Conservation (phyloP, 2,329 filamentous ascomycete genomes). For the Clathrospora elynae region DNA sequence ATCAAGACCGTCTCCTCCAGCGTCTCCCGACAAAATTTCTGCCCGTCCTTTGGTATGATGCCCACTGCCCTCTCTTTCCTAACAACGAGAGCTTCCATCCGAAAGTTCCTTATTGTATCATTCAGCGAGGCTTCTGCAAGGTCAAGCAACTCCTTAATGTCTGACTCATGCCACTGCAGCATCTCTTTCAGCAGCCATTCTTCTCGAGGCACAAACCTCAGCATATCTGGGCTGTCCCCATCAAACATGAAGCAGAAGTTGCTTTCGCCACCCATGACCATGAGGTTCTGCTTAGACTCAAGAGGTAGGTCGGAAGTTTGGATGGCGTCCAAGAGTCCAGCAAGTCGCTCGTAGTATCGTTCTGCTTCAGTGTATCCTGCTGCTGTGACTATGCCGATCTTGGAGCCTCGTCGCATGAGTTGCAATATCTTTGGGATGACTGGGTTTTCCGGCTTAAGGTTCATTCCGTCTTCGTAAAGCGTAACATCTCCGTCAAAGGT, state of each 20-base stretch:
- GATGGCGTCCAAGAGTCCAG: conserved; percentile 84
- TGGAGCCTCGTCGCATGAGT: conserved; percentile 76
- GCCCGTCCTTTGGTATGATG: conserved; percentile 61
- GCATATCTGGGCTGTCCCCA: conserved; percentile 65
- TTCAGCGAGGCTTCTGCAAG: conserved; percentile 82
- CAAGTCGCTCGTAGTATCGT: conserved; percentile 83
- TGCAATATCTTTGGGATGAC: conserved; percentile 72
- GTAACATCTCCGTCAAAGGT: conserved; percentile 99
- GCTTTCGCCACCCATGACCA: conserved; percentile 94
- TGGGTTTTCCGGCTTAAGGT: conserved; percentile 74
- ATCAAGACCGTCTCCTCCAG: conserved; percentile 96
- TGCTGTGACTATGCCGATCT: conserved; percentile 93
- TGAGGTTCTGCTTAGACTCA: conserved; percentile 74
- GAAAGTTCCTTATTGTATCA: conserved; percentile 79
- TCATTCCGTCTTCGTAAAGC: conserved; percentile 81
- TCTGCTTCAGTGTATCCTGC: conserved; percentile 90
- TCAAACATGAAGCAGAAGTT: conserved; percentile 92
- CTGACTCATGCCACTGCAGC: conserved; percentile 74
- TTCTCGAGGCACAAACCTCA: conserved; percentile 67
- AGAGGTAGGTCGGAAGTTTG: conserved; percentile 66
- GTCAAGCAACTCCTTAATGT: conserved; percentile 82
- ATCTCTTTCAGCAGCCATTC: conserved; percentile 80
- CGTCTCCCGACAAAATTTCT: conserved; percentile 80
- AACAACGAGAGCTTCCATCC: conserved; percentile 77
- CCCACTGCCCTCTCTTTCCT: conserved; percentile 77